Evolutionary conservation across 2,329 filamentous ascomycete genomes (phyloP), one percentile per base, ranked within the genome.

Genomic region (Ophiostoma perfectum): DNA sequence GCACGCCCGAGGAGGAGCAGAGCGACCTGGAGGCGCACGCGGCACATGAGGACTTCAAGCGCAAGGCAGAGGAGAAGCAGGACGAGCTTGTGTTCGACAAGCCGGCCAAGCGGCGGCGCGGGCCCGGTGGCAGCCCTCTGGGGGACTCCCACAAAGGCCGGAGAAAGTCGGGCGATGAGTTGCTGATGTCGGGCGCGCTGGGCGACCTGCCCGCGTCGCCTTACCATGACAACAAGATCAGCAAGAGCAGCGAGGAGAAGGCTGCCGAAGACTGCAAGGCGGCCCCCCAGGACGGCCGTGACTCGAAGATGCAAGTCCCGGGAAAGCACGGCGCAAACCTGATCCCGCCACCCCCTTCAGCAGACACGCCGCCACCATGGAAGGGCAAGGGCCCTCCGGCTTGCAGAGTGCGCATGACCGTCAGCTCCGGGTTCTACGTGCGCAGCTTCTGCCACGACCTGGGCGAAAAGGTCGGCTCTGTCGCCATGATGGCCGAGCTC

Each of bases 351-450:
- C 74, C 81, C 1, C 80, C 82, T 0, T 78, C 79, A 62, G 75
- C 80, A 39, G 77, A 81, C 74, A 80, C 82, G 0, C 83, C 84
- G 5, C 81, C 83, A 6, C 84, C 85, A 0, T 87, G 85, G 85
- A 81, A 80, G 52, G 85, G 82, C 76, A 80, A 88, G 74, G 86
- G 84, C 0, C 88, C 92, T 1, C 87, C 94, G 1, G 95, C 94
- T 0, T 91, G 87, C 65, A 90, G 87, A 75, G 87, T 99, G 70
- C 88, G 90, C 69, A 92, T 99, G 86, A 96, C 91, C 0, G 94
- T 97, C 66, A 93, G 93, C 1, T 96, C 93, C 0, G 95, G 95
- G 52, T 99, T 97, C 82, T 99, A 99, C 78, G 93, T 99, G 14
- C 90, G 95, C 71, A 96, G 91, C 69, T 87, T 99, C 73, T 93